phyloP scores from a whole-genome alignment of 768 basidiomycete species.

The Termitomyces sp. region DNA sequence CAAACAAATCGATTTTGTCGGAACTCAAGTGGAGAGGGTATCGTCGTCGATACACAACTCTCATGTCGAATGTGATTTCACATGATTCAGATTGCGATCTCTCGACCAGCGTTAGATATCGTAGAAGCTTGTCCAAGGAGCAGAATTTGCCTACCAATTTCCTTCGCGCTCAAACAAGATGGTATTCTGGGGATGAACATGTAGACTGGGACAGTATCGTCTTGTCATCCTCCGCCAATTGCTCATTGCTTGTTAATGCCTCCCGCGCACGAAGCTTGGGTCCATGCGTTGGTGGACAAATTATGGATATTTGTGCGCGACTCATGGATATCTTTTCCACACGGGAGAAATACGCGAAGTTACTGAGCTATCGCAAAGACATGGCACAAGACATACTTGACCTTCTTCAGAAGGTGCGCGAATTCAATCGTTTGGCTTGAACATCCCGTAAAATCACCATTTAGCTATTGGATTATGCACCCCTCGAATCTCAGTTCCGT shows the following conservation, averaged over 20 bases:
- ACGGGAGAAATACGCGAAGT: neutral
- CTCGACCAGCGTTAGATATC: neutral
- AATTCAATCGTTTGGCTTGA: neutral
- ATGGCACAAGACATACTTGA: neutral
- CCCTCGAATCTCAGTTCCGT: conserved; percentile 4
- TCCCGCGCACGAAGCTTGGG: neutral
- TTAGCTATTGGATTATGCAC: conserved; percentile 14
- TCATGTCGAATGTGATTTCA: neutral
- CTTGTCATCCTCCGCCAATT: neutral
- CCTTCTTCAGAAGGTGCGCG: neutral
- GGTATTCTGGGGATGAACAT: neutral
- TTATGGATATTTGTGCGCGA: neutral
- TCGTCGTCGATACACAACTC: neutral
- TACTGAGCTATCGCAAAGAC: neutral
- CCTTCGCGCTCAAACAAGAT: neutral
- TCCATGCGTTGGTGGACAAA: neutral
- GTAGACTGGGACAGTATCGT: neutral
- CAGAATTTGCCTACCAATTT: neutral
- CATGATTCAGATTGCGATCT: neutral
- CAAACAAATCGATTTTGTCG: no score
- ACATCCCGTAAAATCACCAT: neutral
- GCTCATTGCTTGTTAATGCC: neutral
- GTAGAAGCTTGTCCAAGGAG: neutral
- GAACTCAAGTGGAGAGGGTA: no score
- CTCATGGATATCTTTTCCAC: neutral